phyloP scores from a whole-genome alignment of 1,139 yeast species.

The Wickerhamomyces sp. region DNA sequence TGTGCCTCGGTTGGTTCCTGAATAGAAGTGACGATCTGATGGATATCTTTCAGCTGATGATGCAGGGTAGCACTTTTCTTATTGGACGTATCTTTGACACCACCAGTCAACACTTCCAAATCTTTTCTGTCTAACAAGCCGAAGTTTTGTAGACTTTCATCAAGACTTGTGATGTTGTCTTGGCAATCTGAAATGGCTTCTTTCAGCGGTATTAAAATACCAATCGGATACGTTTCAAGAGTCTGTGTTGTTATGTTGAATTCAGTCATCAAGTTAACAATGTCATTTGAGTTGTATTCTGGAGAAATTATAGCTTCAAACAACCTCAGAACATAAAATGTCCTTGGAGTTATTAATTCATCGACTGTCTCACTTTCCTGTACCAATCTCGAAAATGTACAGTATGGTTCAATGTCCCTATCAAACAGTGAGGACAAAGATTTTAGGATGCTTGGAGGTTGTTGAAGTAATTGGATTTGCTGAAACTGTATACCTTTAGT shows the following conservation, averaged over 20 bases:
- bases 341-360: slow-evolving; percentile 57
- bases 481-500: slow-evolving; percentile 32
- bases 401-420: slow-evolving; percentile 41
- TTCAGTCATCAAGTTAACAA: slow-evolving; percentile 56
- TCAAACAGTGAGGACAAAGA: slow-evolving; percentile 50
- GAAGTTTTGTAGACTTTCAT: slow-evolving; percentile 30
- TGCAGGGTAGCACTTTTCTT: slow-evolving; percentile 47
- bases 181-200: slow-evolving; percentile 57
- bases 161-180: slow-evolving; percentile 44
- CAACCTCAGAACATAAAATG: slow-evolving; percentile 49
- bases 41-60: slow-evolving; percentile 36
- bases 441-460: slow-evolving; percentile 53
- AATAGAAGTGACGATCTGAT: slow-evolving; percentile 41
- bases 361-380: slow-evolving; percentile 64
- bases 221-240: slow-evolving; percentile 70
- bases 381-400: slow-evolving; percentile 64
- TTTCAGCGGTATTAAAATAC: slow-evolving; percentile 60
- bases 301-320: slow-evolving; percentile 61
- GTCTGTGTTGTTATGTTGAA: slow-evolving; percentile 45
- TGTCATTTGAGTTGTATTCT: slow-evolving; percentile 43
- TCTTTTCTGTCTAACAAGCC: slow-evolving; percentile 67
- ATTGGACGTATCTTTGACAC: slow-evolving; percentile 39
- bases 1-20: slow-evolving; percentile 44
- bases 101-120: slow-evolving; percentile 40
- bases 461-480: slow-evolving; percentile 35